These are phyloP conservation scores for Thecaphora thlaspeos DNA, from an alignment of 1,284 basidiomycete species.

Conservation along the genomic window DNA sequence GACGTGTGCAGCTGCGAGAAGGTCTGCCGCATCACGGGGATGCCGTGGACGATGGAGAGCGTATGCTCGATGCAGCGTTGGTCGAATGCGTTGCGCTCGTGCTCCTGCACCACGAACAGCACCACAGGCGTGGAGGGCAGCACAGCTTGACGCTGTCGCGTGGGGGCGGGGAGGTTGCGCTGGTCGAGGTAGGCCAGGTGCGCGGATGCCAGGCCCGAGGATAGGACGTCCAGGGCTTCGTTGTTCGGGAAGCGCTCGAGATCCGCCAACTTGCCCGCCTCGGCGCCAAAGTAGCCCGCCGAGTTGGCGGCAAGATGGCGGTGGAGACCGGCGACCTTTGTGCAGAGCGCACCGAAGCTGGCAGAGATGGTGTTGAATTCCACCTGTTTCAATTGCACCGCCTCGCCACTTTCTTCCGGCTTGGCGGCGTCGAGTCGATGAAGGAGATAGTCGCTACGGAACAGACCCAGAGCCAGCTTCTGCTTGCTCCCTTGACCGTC, in stretches of 20 bases:
- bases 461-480: slow-evolving; percentile 85
- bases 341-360: slow-evolving; percentile 81
- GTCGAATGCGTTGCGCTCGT: slow-evolving; percentile 95
- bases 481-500: slow-evolving; percentile 55
- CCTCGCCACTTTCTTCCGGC: slow-evolving; percentile 11
- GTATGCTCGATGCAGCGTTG: slow-evolving; percentile 86
- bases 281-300: slow-evolving; percentile 57
- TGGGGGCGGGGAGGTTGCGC: too few species aligned
- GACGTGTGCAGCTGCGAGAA: slow-evolving; percentile 33
- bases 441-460: slow-evolving; percentile 92
- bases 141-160: background rate
- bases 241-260: slow-evolving; percentile 72
- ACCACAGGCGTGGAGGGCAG: slow-evolving; percentile 59
- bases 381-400: slow-evolving; percentile 78
- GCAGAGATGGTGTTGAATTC: slow-evolving; percentile 97
- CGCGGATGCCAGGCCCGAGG: slow-evolving; percentile 73
- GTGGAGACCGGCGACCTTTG: slow-evolving; percentile 74
- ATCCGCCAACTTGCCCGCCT: slow-evolving; percentile 67
- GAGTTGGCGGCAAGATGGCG: slow-evolving; percentile 40
- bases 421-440: slow-evolving; percentile 61
- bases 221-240: slow-evolving; percentile 70
- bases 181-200: slow-evolving; percentile 71
- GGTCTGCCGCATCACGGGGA: slow-evolving; percentile 35
- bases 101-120: slow-evolving; percentile 83
- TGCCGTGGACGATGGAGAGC: slow-evolving; percentile 66